A percentile compares a stretch with the other conserved stretches of the same genome.
These are phyloP conservation scores for Lyophyllum atratum DNA, from an alignment of 768 basidiomycete species.

Conservation along the genomic window DNA sequence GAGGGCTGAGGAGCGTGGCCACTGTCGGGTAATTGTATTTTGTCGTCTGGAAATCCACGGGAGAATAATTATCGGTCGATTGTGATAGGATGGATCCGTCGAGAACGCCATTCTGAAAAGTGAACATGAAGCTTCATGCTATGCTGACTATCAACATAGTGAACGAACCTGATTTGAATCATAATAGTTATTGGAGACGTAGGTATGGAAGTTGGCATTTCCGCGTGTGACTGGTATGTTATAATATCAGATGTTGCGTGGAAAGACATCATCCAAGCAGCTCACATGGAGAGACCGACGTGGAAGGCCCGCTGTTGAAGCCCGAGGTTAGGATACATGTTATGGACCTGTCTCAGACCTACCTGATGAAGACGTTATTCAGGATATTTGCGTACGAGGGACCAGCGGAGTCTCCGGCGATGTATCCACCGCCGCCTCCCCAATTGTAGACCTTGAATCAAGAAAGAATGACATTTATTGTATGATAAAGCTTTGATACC, in stretches of 20 bases:
- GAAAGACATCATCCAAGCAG: not conserved
- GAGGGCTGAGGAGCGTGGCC: conserved; percentile 27
- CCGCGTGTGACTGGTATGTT: conserved; percentile 30
- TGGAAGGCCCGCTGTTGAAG: conserved; percentile 30
- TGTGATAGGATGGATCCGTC: conserved; percentile 29
- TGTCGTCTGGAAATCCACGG: conserved; percentile 30
- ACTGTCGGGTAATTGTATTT: conserved; percentile 34
- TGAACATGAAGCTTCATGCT: not conserved
- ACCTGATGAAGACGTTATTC: conserved; percentile 37
- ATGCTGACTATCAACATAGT: not conserved
- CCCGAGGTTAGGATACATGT: not conserved
- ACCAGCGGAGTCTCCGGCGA: conserved; percentile 37
- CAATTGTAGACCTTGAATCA: conserved; percentile 31
- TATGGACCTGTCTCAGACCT: not conserved
- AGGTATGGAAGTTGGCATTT: conserved; percentile 38
- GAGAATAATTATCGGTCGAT: conserved; percentile 31
- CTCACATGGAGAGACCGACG: conserved; percentile 28
- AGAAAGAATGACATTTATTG: not conserved
- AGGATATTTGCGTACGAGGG: conserved; percentile 34
- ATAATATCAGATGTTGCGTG: not conserved
- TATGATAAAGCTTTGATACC: not conserved
- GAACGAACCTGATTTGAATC: conserved; percentile 28
- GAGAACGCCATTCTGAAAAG: conserved; percentile 27
- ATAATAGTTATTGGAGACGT: conserved; percentile 35
- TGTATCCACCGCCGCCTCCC: conserved; percentile 36